Percentiles rank a stretch among this genome's conserved stretches.
phyloP scores from a whole-genome alignment of 441 rosid species.

The Theobroma grandiflorum region DNA sequence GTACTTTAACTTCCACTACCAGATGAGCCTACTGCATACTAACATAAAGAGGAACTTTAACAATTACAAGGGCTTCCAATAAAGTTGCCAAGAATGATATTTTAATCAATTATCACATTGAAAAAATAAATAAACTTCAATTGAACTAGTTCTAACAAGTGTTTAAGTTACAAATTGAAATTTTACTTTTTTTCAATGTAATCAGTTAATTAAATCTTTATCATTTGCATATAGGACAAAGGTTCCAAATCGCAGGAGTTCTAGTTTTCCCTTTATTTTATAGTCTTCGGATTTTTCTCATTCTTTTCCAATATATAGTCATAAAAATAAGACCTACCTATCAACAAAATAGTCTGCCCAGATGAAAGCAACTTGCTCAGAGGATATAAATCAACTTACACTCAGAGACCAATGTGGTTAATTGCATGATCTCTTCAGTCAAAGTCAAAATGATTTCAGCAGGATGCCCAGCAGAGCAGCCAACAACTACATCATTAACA shows the following conservation, averaged over 20 bases:
- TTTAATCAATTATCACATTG: not conserved
- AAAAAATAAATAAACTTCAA: slow-evolving; percentile 2
- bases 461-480: slow-evolving; percentile 77
- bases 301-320: not conserved
- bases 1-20: not conserved
- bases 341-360: slow-evolving; percentile 27
- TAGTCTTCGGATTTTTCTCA: not conserved
- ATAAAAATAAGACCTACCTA: slow-evolving; percentile 14
- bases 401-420: slow-evolving; percentile 54
- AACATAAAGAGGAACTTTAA: not conserved
- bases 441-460: slow-evolving; percentile 59
- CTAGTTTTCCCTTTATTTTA: not conserved
- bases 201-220: not conserved
- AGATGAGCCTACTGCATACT: not conserved
- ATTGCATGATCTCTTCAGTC: slow-evolving; percentile 57
- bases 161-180: not conserved
- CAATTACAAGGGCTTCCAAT: not conserved
- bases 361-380: slow-evolving; percentile 20
- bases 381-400: slow-evolving; percentile 53
- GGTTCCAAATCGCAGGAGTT: not conserved
- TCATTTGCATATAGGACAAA: slow-evolving; percentile 11
- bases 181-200: not conserved
- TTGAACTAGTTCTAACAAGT: slow-evolving; percentile 10
- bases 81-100: not conserved
- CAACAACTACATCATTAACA: slow-evolving; percentile 48